Conservation (phyloP, 805 yeast species). For the Ogataea salicorniae region DNA sequence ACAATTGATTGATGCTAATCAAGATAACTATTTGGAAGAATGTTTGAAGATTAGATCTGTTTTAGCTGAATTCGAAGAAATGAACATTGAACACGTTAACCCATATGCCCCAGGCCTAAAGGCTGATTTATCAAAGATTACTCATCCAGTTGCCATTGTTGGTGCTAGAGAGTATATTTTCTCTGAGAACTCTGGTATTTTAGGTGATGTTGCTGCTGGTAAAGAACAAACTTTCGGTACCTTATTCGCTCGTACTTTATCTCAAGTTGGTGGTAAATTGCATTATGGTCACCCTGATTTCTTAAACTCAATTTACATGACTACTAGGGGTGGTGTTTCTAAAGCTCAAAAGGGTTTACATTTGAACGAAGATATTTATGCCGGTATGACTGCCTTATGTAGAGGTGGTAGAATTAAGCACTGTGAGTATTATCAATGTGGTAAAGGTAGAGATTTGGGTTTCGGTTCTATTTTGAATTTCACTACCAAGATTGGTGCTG, state of each 20-base stretch:
- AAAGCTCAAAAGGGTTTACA: slow-evolving; percentile 84
- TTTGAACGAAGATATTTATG: slow-evolving; percentile 82
- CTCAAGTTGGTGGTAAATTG: slow-evolving; percentile 80
- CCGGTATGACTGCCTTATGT: slow-evolving; percentile 78
- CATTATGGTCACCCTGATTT: slow-evolving; percentile 91
- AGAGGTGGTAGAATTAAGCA: slow-evolving; percentile 88
- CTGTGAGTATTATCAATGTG: slow-evolving; percentile 85
- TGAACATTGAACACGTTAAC: slow-evolving; percentile 68
- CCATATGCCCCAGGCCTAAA: slow-evolving; percentile 75
- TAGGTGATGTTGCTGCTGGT: slow-evolving; percentile 89
- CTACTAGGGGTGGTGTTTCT: slow-evolving; percentile 83
- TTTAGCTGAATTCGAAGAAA: slow-evolving; percentile 78
- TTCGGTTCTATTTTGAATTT: slow-evolving; percentile 81
- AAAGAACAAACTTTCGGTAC: slow-evolving; percentile 89
- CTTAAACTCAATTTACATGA: slow-evolving; percentile 68
- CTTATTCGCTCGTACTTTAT: slow-evolving; percentile 73
- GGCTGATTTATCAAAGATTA: slow-evolving; percentile 42
- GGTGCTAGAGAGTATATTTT: slow-evolving; percentile 87
- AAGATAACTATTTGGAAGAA: slow-evolving; percentile 81
- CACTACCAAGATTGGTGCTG: slow-evolving; percentile 87
- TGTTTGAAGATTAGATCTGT: slow-evolving; percentile 79
- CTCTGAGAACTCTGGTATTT: slow-evolving; percentile 79
- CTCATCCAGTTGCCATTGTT: slow-evolving; percentile 74
- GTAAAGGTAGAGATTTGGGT: slow-evolving; percentile 87
- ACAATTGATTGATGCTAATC: slow-evolving; percentile 82